phyloP scores from a whole-genome alignment of 768 basidiomycete species.

The Collybiopsis confluens region DNA sequence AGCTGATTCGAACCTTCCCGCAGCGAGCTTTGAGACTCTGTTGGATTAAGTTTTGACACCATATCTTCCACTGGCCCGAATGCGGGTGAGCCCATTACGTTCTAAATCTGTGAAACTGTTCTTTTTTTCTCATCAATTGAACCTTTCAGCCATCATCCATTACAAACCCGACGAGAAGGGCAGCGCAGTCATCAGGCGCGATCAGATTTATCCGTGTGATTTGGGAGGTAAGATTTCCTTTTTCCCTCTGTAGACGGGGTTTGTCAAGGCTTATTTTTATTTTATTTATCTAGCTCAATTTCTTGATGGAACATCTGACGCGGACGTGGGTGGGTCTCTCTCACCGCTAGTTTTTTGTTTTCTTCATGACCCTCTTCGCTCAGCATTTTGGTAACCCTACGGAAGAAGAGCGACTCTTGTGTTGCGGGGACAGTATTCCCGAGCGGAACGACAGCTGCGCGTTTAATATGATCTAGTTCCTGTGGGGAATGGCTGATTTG shows the following conservation, averaged over 20 bases:
- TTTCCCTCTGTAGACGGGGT: no score
- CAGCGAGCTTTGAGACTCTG: constrained; percentile 77
- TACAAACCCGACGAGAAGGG: constrained; percentile 76
- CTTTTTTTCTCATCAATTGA: not conserved
- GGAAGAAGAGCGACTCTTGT: constrained; percentile 89
- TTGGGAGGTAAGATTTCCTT: constrained; percentile 68
- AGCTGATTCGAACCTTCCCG: not conserved
- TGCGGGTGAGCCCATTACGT: constrained; percentile 55
- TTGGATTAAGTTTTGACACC: constrained; percentile 85
- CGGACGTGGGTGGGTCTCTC: constrained; percentile 66
- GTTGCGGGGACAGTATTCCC: constrained; percentile 85
- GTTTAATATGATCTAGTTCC: constrained; percentile 19
- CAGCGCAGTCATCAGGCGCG: constrained; percentile 70
- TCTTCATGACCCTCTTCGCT: not conserved
- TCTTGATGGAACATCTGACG: constrained; percentile 92
- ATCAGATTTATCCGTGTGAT: constrained; percentile 66
- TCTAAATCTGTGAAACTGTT: not conserved
- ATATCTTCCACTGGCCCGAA: constrained; percentile 94
- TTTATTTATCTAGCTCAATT: constrained; percentile 56
- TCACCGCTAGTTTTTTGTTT: no score
- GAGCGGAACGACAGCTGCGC: constrained; percentile 65
- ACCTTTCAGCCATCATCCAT: constrained; percentile 77
- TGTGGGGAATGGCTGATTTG: not conserved
- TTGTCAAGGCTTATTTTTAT: not conserved
- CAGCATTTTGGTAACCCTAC: constrained; percentile 89